These are phyloP conservation scores for Geotrichum phurueaensis DNA, from an alignment of 1,139 yeast species.

Conservation along the genomic window DNA sequence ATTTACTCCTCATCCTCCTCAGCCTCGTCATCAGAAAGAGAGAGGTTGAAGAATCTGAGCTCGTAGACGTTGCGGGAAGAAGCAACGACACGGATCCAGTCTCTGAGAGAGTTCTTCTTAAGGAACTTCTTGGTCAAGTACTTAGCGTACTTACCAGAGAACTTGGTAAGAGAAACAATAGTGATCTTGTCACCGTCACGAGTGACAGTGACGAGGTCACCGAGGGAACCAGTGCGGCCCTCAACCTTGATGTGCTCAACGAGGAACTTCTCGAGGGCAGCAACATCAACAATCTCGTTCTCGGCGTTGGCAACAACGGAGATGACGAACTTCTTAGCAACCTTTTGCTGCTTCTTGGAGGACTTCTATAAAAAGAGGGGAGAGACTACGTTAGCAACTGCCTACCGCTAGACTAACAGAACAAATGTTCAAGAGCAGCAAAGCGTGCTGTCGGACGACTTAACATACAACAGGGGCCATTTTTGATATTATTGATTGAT, in stretches of 20 bases:
- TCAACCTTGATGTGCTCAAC: slow-evolving; percentile 99
- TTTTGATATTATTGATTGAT: slow-evolving; percentile 29
- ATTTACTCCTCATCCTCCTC: slow-evolving; percentile 40
- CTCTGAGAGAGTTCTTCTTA: slow-evolving; percentile 97
- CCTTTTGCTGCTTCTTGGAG: slow-evolving; percentile 57
- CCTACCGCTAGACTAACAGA: slow-evolving; percentile 39
- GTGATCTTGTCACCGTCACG: slow-evolving; percentile 77
- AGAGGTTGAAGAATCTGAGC: slow-evolving; percentile 99
- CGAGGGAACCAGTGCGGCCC: slow-evolving; percentile 93
- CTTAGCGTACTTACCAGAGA: slow-evolving; percentile 99
- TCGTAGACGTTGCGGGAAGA: slow-evolving; percentile 94
- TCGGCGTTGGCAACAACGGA: slow-evolving; percentile 97
- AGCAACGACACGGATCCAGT: slow-evolving; percentile 99
- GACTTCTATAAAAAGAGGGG: slow-evolving; percentile 47
- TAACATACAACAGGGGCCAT: slow-evolving; percentile 90
- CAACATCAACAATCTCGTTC: slow-evolving; percentile 91
- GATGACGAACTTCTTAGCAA: slow-evolving; percentile 61
- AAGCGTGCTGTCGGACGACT: slow-evolving; percentile 22
- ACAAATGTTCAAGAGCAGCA: slow-evolving; percentile 25
- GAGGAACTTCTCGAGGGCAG: slow-evolving; percentile 95
- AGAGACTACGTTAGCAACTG: slow-evolving; percentile 36
- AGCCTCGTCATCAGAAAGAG: slow-evolving; percentile 94
- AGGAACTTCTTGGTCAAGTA: slow-evolving; percentile 99
- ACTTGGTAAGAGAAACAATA: slow-evolving; percentile 86
- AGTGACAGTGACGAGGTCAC: slow-evolving; percentile 86